Conservation (phyloP, 2,329 filamentous ascomycete species). For the Colletotrichum salicis region DNA sequence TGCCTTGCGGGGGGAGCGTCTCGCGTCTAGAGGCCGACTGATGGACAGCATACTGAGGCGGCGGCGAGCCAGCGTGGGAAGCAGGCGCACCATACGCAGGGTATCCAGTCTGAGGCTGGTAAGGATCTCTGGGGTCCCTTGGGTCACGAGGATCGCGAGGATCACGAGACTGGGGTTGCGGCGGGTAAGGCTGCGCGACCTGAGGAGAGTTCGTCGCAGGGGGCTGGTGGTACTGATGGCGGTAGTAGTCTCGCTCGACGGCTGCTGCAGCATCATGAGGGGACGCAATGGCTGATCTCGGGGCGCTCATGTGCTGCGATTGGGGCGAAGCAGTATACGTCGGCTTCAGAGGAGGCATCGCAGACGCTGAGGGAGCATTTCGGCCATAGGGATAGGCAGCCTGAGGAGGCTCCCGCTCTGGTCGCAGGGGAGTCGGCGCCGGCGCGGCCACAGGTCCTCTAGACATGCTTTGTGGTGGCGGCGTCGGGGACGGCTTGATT, state of each 20-base stretch:
- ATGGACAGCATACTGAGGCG: conserved; percentile 65
- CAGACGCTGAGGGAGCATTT: conserved; percentile 51
- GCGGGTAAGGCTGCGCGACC: conserved; percentile 57
- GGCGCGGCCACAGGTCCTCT: conserved; percentile 52
- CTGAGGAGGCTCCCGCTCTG: conserved; percentile 60
- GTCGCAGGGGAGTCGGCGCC: conserved; percentile 54
- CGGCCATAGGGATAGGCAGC: conserved; percentile 62
- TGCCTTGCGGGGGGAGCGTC: conserved; percentile 44
- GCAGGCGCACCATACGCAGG: conserved; percentile 50
- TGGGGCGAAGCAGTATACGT: conserved; percentile 62
- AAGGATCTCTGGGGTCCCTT: conserved; percentile 45
- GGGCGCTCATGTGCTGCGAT: conserved; percentile 56
- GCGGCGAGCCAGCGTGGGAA: conserved; percentile 60
- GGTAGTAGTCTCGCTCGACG: conserved; percentile 61
- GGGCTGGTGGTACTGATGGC: conserved; percentile 49
- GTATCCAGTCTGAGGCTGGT: conserved; percentile 58
- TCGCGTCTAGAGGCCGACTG: conserved; percentile 58
- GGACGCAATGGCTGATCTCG: conserved; percentile 55
- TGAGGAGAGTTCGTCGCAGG: conserved; percentile 59
- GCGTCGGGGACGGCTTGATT: conserved; percentile 58
- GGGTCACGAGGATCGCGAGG: neutral
- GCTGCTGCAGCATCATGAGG: conserved; percentile 52
- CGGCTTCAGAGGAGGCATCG: conserved; percentile 67
- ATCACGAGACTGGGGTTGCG: conserved; percentile 48
- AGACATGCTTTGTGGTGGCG: conserved; percentile 60